Conservation (phyloP, 768 basidiomycete genomes). For the Phanerochaete sordida region DNA sequence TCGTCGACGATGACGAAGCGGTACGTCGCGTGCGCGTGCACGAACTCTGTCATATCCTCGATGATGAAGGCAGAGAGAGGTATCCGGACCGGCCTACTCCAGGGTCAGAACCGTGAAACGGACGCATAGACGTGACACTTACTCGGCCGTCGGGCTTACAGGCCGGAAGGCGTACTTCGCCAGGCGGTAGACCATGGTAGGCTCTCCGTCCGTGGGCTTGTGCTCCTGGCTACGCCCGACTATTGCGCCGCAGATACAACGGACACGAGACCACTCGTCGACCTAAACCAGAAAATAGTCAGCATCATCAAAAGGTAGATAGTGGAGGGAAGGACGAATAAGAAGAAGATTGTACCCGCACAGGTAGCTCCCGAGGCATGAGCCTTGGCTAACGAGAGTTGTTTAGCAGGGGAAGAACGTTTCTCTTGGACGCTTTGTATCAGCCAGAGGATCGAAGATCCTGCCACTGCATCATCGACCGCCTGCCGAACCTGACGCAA, state of each 20-base stretch:
- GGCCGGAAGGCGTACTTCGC: conserved; percentile 84
- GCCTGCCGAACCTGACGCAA: conserved; percentile 20
- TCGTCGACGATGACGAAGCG: conserved; percentile 88
- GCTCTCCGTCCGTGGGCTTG: conserved; percentile 24
- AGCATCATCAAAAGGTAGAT: conserved; percentile 6
- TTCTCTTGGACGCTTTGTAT: conserved; percentile 93
- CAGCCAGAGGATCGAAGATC: conserved; percentile 61
- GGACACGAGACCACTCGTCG: conserved; percentile 62
- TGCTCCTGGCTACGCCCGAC: conserved; percentile 68
- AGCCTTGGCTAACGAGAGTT: conserved; percentile 78
- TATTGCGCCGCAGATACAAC: conserved; percentile 82
- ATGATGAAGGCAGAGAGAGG: conserved; percentile 88
- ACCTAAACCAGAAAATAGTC: conserved; percentile 33
- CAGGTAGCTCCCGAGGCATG: conserved; percentile 85
- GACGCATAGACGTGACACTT: conserved; percentile 27
- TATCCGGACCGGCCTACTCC: conserved; percentile 34
- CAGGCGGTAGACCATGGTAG: conserved; percentile 55
- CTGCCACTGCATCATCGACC: conserved; percentile 28
- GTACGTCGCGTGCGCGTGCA: conserved; percentile 90
- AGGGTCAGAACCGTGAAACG: neutral
- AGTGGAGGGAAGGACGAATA: neutral
- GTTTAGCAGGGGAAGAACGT: conserved; percentile 64
- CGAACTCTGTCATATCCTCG: conserved; percentile 88
- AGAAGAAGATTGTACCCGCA: conserved; percentile 60
- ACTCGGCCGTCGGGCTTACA: conserved; percentile 60